Evolutionary conservation across 148 eudicot species (phyloP), one percentile per base, ranked within the genome.

Genomic region (Hydrangea macrophylla): DNA sequence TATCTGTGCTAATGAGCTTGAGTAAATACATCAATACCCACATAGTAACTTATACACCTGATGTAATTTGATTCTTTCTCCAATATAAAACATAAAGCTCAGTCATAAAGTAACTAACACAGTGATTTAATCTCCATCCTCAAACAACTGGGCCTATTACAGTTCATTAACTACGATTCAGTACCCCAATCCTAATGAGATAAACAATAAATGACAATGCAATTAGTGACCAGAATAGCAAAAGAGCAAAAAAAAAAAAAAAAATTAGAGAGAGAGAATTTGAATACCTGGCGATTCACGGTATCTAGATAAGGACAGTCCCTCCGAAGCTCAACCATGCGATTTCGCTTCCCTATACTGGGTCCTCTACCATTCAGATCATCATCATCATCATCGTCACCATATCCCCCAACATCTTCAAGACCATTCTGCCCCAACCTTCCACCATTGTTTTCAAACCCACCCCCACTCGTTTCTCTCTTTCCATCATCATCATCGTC

Each of bases 301-400:
- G 97, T 94, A 70, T 94, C 97, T 22, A 94, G 92, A 72, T 90
- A 90, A 0, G 99, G 96, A 56, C 97, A 94, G 67, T 90, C 97
- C 78, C 83, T 81, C 20, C 99, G 82, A 13, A 87, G 76, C 69
- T 87, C 96, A 33, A 84, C 70, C 2, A 61, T 28, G 2, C 97
- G 87, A 35, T 31, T 75, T 2, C 83, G 78, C 77, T 55, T 69
- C 64, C 81, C 85, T 64, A 72, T 77, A 70, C 57, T 44, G 48
- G 42, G 56, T 23, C 50, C 75, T 18, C 30, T 55, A 4, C 39
- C 73, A 27, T 74, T 78, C 8, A 76, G 76, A 0, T 82, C 84
- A 0, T 81, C 84, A 0, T 78, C 82, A 1, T 73, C 85, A 0
- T 79, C 83, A 0, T 71, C 83, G 10, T 70, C 78, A 28, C 67